phyloP scores from a whole-genome alignment of 1,284 basidiomycete species.

The Volvariella surrecta region DNA sequence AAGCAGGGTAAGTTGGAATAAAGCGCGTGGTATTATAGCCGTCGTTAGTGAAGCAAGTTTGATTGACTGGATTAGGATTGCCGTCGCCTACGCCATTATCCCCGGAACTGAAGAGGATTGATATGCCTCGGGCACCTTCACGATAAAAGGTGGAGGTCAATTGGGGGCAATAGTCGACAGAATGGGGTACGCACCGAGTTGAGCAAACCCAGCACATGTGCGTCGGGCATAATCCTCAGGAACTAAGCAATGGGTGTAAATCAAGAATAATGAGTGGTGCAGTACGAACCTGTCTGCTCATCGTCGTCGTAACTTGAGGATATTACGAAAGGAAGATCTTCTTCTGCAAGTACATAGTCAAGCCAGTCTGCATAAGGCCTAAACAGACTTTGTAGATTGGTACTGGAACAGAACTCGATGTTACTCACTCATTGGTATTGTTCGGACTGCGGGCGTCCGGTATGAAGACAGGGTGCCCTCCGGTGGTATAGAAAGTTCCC shows the following conservation, averaged over 20 bases:
- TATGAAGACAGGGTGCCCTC: constrained; percentile 48
- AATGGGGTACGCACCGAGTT: constrained; percentile 35
- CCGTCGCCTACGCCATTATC: constrained; percentile 41
- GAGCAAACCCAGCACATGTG: constrained; percentile 56
- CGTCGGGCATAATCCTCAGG: constrained; percentile 52
- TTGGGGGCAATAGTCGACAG: background rate
- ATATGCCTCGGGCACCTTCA: constrained; percentile 49
- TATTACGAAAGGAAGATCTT: constrained; percentile 43
- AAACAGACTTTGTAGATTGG: too few species aligned
- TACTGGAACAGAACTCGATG: background rate
- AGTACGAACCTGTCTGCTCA: constrained; percentile 48
- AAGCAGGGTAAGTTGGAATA: constrained; percentile 52
- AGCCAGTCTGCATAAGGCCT: constrained; percentile 41
- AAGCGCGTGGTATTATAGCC: constrained; percentile 46
- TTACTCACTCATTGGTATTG: constrained; percentile 38
- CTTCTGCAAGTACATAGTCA: constrained; percentile 36
- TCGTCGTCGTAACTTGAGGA: constrained; percentile 63
- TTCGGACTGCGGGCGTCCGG: constrained; percentile 31
- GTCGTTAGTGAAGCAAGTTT: constrained; percentile 30
- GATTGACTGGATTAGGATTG: constrained; percentile 29
- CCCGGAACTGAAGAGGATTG: constrained; percentile 42
- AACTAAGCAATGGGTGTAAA: constrained; percentile 28
- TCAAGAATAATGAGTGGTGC: background rate
- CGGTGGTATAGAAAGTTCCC: constrained; percentile 55
- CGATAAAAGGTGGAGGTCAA: background rate